Evolutionary conservation across 2,329 filamentous ascomycete genomes (phyloP).

Genomic region (Podosphaera aphanis): DNA sequence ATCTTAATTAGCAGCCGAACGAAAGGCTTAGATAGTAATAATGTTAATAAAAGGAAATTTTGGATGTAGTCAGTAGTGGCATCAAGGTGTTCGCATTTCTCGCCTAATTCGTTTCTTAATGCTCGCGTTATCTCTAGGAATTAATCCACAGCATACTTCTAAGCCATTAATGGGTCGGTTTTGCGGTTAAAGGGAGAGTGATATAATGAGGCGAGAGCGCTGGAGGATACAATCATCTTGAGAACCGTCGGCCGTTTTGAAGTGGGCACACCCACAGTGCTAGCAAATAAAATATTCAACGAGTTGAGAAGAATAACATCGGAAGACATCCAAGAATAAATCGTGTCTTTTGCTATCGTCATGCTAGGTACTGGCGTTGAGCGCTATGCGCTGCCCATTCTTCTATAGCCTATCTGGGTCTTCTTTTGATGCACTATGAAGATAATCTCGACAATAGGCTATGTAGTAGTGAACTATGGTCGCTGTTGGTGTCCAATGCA

Average conservation of each 20-base stretch:
- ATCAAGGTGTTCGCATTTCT: not conserved
- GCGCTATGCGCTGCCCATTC: constrained; percentile 31
- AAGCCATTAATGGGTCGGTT: not conserved
- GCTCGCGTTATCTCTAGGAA: not conserved
- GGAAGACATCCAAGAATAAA: constrained; percentile 18
- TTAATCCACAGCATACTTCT: not conserved
- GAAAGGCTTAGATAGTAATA: not conserved
- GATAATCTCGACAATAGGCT: constrained; percentile 45
- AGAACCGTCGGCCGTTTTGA: not conserved
- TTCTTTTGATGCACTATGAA: constrained; percentile 34
- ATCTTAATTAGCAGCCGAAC: constrained; percentile 8
- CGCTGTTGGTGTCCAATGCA: constrained; percentile 15
- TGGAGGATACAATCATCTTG: not conserved
- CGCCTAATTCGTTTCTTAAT: not conserved
- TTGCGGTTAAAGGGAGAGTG: not conserved
- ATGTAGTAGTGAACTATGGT: constrained; percentile 22
- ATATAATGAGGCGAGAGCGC: not conserved
- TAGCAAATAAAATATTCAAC: not conserved
- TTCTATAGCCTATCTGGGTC: constrained; percentile 25
- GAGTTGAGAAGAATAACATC: constrained; percentile 14
- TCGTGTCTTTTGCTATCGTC: constrained; percentile 47
- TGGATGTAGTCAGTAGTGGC: not conserved
- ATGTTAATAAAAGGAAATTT: not conserved
- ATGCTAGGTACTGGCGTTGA: constrained; percentile 46
- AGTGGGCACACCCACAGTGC: not conserved